Base-by-base conservation (phyloP, 352 stramenopile genomes). In the Pythium volutum region DNA sequence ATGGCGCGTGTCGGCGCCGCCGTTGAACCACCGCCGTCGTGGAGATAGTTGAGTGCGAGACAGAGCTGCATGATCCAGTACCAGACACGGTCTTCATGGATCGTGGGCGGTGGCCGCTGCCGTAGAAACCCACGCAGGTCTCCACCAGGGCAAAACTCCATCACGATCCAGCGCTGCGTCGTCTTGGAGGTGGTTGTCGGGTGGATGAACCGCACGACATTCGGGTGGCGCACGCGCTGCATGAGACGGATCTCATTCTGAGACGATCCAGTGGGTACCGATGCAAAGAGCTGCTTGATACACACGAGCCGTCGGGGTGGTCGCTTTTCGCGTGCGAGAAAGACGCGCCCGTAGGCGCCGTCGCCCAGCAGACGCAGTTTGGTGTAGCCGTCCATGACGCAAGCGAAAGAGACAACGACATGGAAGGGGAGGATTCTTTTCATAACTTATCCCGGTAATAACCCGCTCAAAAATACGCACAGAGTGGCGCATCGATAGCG, bases 41-140 rank as follows among this genome's bases (percentile, higher is more conserved):
- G 93, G 79, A 98, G 95, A 67, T 89, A 90, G 22, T 96, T 74
- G 6, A 98, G 74, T 0, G 83, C 93, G 0, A 98, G 69, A 1
- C 73, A 77, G 23, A 98, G 78, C 73, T 98, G 93, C 33, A 97
- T 71, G 51, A 97, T 93, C 84, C 87, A 97, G 46, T 92, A 85
- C 68, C 94, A 84, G 27, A 98, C 78, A 51, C 86, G 81, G 50
- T 88, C 71, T 73, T 98, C 90, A 27, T 56, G 58, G 20, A 72
- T 61, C 36, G 45, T 36, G 16, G 39, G 14, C n/a, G n/a, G 23
- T 20, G 65, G 64, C 36, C 56, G 61, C 42, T 43, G 42, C 52
- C 43, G 55, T 7, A 90, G 39, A 50, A 81, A 79, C 4, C 60
- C 61, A 15, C 63, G 63, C n/a, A 88, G 45, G 47, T 90, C 78